Conservation (phyloP, 2,329 filamentous ascomycete species). For the Phialemoniopsis sp. region DNA sequence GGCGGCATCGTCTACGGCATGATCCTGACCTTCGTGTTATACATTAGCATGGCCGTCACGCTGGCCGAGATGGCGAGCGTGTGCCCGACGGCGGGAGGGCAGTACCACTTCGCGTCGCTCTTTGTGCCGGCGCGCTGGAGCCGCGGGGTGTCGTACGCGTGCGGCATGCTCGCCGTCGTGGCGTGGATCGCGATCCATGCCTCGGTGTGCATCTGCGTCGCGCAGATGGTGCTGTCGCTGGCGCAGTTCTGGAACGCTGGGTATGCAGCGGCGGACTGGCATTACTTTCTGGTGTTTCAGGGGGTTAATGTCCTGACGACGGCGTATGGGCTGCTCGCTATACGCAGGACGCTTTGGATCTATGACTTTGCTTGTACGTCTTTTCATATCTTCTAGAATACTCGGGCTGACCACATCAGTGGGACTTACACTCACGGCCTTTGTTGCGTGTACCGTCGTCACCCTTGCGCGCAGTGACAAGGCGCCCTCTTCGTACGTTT, state of each 20-base stretch:
- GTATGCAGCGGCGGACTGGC: conserved; percentile 6
- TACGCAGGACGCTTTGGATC: no score
- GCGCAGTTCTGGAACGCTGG: conserved; percentile 4
- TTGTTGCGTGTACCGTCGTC: no score
- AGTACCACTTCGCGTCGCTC: conserved; percentile 30
- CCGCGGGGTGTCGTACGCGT: conserved; percentile 7
- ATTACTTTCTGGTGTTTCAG: conserved; percentile 8
- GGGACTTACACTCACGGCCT: no score
- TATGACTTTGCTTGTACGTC: no score
- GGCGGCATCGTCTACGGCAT: conserved; percentile 21
- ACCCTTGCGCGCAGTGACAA: no score
- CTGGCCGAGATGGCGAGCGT: conserved; percentile 28
- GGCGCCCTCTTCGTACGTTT: no score
- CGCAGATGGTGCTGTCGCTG: conserved; percentile 5
- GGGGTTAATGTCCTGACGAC: no score
- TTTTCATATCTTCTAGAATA: no score
- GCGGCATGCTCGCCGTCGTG: conserved; percentile 6
- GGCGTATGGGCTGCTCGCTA: no score
- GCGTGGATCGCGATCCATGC: conserved; percentile 9
- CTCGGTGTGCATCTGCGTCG: conserved; percentile 6
- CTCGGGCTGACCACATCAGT: no score
- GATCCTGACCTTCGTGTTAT: conserved; percentile 16
- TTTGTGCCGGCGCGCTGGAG: conserved; percentile 11
- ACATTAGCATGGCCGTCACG: conserved; percentile 18
- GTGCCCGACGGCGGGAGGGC: conserved; percentile 31